Percentiles rank a stretch among this genome's conserved stretches.
Conservation (phyloP, 2,329 filamentous ascomycete species). For the Teratosphaeria destructans region DNA sequence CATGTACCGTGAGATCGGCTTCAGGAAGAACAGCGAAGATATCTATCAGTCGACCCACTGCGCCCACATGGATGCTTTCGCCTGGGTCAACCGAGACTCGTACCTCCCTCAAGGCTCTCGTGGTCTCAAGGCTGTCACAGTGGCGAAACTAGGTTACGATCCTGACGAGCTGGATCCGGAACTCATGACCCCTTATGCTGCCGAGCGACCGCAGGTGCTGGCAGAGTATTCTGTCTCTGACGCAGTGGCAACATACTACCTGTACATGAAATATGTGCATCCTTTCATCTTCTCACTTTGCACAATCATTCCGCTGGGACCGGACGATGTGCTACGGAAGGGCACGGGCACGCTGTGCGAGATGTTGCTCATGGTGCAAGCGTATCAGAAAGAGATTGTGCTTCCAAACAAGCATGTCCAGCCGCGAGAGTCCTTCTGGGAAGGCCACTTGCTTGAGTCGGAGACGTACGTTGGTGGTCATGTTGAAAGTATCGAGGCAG, state of each 20-base stretch:
- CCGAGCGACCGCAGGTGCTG: conserved; percentile 81
- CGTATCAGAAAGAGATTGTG: conserved; percentile 83
- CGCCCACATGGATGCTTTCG: conserved; percentile 97
- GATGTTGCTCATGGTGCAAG: conserved; percentile 98
- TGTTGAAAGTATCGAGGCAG: conserved; percentile 97
- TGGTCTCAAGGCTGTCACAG: conserved; percentile 93
- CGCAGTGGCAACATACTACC: conserved; percentile 94
- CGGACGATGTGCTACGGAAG: conserved; percentile 87
- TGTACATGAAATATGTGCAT: conserved; percentile 99
- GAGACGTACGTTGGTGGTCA: conserved; percentile 98
- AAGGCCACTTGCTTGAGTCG: conserved; percentile 89
- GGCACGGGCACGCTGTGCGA: conserved; percentile 98
- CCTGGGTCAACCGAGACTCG: conserved; percentile 97
- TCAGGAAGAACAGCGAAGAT: conserved; percentile 88
- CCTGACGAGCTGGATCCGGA: conserved; percentile 96
- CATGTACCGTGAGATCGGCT: conserved; percentile 98
- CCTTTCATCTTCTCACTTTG: conserved; percentile 98
- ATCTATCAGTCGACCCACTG: conserved; percentile 95
- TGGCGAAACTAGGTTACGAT: conserved; percentile 95
- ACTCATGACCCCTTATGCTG: conserved; percentile 83
- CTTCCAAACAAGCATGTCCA: conserved; percentile 93
- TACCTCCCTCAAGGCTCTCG: conserved; percentile 95
- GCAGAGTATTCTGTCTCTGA: conserved; percentile 98
- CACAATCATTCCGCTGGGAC: conserved; percentile 86
- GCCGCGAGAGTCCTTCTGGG: conserved; percentile 88